Conservation (phyloP, 495 filamentous ascomycete species). For the Penicillium alfredii region DNA sequence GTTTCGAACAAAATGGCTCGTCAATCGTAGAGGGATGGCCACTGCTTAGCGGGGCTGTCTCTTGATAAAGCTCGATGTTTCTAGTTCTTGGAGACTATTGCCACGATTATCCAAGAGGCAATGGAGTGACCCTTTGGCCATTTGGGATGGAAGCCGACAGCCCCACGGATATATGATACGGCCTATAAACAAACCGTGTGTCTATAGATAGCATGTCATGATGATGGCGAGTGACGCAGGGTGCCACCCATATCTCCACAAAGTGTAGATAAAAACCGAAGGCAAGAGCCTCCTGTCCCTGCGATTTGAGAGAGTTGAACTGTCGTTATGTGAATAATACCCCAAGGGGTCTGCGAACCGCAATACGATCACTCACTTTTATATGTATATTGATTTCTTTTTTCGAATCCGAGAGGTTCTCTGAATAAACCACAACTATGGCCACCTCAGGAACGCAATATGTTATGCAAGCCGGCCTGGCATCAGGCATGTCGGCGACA, state of each 20-base stretch:
- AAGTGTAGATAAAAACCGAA: not conserved
- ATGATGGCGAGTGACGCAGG: slow-evolving; percentile 4
- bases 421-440: slow-evolving; percentile 8
- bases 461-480: slow-evolving; percentile 32
- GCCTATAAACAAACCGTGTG: too few relatives aligned
- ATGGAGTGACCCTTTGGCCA: too few relatives aligned
- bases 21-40: too few relatives aligned
- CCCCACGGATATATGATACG: too few relatives aligned
- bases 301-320: not conserved
- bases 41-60: too few relatives aligned
- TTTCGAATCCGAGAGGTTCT: too few relatives aligned
- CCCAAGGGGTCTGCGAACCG: not conserved
- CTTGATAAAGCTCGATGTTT: too few relatives aligned
- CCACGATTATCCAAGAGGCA: not conserved
- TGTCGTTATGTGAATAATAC: not conserved
- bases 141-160: not conserved
- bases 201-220: not conserved
- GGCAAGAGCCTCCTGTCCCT: too few relatives aligned
- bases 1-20: too few relatives aligned
- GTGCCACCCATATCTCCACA: not conserved
- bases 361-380: not conserved
- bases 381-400: too few relatives aligned
- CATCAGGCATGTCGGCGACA: slow-evolving; percentile 31
- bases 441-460: slow-evolving; percentile 21
- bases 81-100: not conserved